These are phyloP conservation scores for Phlebiopsis gigantea DNA, from an alignment of 768 basidiomycete species.

Conservation along the genomic window DNA sequence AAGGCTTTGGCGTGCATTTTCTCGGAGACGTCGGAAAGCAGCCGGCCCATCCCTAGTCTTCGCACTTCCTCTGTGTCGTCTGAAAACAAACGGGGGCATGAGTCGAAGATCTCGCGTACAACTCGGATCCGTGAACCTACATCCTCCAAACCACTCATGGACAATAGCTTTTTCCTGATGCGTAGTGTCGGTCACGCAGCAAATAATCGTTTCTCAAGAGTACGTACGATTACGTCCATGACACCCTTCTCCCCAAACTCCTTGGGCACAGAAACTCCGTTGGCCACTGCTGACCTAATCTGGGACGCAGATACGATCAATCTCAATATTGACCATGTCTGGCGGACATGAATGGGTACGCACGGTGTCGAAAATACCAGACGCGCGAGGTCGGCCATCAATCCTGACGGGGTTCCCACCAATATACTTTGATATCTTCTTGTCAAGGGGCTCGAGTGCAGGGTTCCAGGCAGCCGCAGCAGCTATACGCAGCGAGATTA, in stretches of 20 bases:
- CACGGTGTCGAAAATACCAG: conserved; percentile 72
- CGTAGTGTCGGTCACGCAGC: not conserved
- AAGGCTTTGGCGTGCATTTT: conserved; percentile 59
- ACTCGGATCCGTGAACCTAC: conserved; percentile 20
- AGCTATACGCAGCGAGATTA: conserved; percentile 31
- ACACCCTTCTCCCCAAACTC: conserved; percentile 65
- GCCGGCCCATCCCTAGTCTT: conserved; percentile 70
- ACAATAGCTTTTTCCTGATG: conserved; percentile 65
- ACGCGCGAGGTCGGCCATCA: conserved; percentile 71
- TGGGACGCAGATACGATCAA: conserved; percentile 19
- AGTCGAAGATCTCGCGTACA: not conserved
- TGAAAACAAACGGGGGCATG: conserved; percentile 22
- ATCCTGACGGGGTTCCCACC: conserved; percentile 65
- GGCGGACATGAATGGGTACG: conserved; percentile 5
- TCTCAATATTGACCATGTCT: not conserved
- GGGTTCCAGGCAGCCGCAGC: conserved; percentile 63
- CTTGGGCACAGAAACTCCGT: conserved; percentile 63
- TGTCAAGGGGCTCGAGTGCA: conserved; percentile 55
- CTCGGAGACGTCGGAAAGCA: conserved; percentile 57
- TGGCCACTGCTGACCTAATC: conserved; percentile 66
- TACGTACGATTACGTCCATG: conserved; percentile 51
- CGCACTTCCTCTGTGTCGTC: conserved; percentile 74
- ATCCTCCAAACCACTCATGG: conserved; percentile 73
- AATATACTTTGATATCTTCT: conserved; percentile 62
- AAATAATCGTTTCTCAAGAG: not conserved